Evolutionary conservation across 2,329 filamentous ascomycete genomes (phyloP).

Genomic region (Neonectria hederae): DNA sequence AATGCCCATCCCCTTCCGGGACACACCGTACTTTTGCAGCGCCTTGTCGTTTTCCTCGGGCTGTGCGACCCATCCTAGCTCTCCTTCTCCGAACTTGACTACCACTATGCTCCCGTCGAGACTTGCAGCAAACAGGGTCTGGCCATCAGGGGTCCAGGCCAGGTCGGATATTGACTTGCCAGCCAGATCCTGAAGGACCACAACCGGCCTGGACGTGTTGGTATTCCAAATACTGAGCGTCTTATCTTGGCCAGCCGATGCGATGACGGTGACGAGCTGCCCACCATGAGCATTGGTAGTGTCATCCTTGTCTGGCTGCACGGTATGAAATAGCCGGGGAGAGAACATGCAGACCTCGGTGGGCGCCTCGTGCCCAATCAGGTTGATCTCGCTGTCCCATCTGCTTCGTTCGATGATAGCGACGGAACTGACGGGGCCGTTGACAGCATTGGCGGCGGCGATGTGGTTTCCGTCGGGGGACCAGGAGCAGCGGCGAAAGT

Average conservation of each 20-base stretch:
- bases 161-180: constrained; percentile 94
- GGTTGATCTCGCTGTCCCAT: constrained; percentile 97
- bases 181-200: constrained; percentile 88
- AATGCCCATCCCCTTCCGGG: constrained; percentile 87
- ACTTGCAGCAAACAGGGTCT: constrained; percentile 84
- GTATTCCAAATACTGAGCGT: constrained; percentile 98
- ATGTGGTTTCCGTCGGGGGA: constrained; percentile 97
- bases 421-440: constrained; percentile 95
- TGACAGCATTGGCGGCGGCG: constrained; percentile 94
- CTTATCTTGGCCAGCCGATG: constrained; percentile 96
- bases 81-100: constrained; percentile 83
- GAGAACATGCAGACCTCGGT: constrained; percentile 98
- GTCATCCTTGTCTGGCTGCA: constrained; percentile 67
- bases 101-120: constrained; percentile 89
- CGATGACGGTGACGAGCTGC: constrained; percentile 86
- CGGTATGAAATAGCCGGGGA: constrained; percentile 83
- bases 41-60: constrained; percentile 92
- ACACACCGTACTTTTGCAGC: constrained; percentile 90
- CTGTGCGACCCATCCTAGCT: constrained; percentile 88
- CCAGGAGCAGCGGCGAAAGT: constrained; percentile 97
- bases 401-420: constrained; percentile 91
- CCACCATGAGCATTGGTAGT: constrained; percentile 55
- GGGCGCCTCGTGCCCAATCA: constrained; percentile 96
- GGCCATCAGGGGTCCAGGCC: constrained; percentile 92
- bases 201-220: constrained; percentile 88